A percentile compares a stretch with the other conserved stretches of the same genome.
Evolutionary conservation across 768 basidiomycete genomes (phyloP).

Genomic region (Trametes punicea): DNA sequence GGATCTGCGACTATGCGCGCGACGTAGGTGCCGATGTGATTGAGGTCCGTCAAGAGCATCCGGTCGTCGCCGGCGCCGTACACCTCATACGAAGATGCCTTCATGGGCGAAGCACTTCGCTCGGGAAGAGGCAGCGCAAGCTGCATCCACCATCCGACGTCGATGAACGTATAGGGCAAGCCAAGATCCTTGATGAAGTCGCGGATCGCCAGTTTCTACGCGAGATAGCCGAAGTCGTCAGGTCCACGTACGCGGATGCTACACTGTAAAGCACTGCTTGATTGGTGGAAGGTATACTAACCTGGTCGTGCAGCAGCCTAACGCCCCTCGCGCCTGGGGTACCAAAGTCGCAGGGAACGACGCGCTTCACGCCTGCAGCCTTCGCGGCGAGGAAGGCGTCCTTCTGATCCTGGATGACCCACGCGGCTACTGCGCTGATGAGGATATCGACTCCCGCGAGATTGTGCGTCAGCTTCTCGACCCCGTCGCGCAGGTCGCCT

Average conservation of each 20-base stretch:
- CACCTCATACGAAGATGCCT: slow-evolving; percentile 1
- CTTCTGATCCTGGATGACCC: slow-evolving; percentile 13
- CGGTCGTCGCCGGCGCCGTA: slow-evolving; percentile 23
- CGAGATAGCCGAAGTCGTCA: too few relatives aligned
- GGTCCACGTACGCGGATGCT: too few relatives aligned
- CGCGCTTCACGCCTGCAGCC: slow-evolving; percentile 22
- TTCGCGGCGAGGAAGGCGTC: slow-evolving; percentile 22
- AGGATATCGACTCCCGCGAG: slow-evolving; percentile 20
- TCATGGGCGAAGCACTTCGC: not conserved
- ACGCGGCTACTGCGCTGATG: slow-evolving; percentile 15
- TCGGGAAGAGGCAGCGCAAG: slow-evolving; percentile 5
- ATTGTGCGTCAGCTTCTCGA: slow-evolving; percentile 15
- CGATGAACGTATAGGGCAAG: slow-evolving; percentile 32
- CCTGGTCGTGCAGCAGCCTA: slow-evolving; percentile 11
- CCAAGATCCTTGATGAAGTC: slow-evolving; percentile 26
- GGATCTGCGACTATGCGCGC: slow-evolving; percentile 31
- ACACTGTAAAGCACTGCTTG: too few relatives aligned
- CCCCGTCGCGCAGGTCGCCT: slow-evolving; percentile 15
- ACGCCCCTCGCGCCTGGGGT: slow-evolving; percentile 17
- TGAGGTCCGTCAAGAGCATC: slow-evolving; percentile 23
- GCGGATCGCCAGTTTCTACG: slow-evolving; percentile 31
- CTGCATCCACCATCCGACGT: slow-evolving; percentile 35
- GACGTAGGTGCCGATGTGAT: slow-evolving; percentile 30
- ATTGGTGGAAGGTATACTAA: not conserved
- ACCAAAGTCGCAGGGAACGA: slow-evolving; percentile 28